phyloP scores from a whole-genome alignment of 1,139 yeast species.

The Saccharomyces hybrid region DNA sequence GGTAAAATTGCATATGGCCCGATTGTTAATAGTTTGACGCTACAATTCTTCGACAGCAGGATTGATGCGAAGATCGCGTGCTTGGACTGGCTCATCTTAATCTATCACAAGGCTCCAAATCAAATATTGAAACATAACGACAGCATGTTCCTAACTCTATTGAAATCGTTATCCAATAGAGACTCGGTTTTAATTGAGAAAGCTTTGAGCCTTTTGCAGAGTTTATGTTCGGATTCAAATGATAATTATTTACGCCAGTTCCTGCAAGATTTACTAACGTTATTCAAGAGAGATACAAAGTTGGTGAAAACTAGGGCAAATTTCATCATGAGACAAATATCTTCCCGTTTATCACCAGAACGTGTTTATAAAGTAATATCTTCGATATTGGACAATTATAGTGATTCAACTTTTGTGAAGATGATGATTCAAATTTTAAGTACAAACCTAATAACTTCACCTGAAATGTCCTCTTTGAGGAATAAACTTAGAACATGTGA shows the following conservation, averaged over 20 bases:
- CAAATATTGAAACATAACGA: constrained; percentile 53
- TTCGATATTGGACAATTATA: constrained; percentile 58
- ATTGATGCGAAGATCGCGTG: constrained; percentile 81
- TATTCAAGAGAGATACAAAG: constrained; percentile 62
- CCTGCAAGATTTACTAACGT: constrained; percentile 58
- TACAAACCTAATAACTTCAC: constrained; percentile 81
- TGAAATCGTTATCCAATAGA: constrained; percentile 78
- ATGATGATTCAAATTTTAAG: constrained; percentile 82
- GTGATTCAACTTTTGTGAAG: constrained; percentile 70
- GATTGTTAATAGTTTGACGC: constrained; percentile 51
- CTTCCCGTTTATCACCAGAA: constrained; percentile 75
- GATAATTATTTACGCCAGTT: constrained; percentile 73
- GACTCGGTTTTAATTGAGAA: constrained; percentile 72
- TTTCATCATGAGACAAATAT: constrained; percentile 74
- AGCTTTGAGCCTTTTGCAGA: constrained; percentile 61
- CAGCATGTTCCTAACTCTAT: constrained; percentile 66
- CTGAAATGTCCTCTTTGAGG: constrained; percentile 66
- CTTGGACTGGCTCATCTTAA: constrained; percentile 82
- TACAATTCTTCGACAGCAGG: constrained; percentile 59
- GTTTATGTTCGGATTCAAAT: constrained; percentile 68
- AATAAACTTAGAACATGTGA: constrained; percentile 54
- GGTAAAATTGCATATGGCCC: constrained; percentile 46
- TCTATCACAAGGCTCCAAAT: constrained; percentile 67
- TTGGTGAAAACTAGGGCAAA: constrained; percentile 68
- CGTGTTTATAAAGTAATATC: constrained; percentile 77